Base-by-base conservation (phyloP, 495 filamentous ascomycete genomes). In the Penicillium verhagenii region DNA sequence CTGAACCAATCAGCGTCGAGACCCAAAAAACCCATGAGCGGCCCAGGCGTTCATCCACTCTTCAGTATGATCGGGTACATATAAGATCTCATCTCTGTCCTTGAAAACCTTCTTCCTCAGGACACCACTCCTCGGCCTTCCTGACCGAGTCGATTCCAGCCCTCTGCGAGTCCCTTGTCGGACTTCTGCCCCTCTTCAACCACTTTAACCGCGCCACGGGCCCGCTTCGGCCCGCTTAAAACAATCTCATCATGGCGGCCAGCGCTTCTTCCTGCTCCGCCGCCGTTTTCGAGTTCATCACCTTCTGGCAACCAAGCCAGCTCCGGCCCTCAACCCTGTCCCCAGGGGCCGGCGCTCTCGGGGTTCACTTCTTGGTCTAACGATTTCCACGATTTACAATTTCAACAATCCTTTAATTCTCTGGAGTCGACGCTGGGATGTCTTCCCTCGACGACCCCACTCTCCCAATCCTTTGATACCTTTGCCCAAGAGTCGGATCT, bases 21-120 rank as follows among this genome's bases (percentile, higher is more conserved):
- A 1, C 1, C 29, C 20, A 46, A 50, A 58, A 40, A 35, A 42
- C n/a, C 10, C 10, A 16, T 4, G 26, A 44, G 47, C 51, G 59
- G 53, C 47, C 50, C n/a, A 43, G 37, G 35, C 23, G 19, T 38
- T 7, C 39, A 28, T 3, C 47, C 24, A 25, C 47, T 20, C 37
- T 37, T 24, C 16, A 37, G 35, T 56, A 56, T n/a, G n/a, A n/a
- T n/a, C n/a, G n/a, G n/a, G n/a, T n/a, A n/a, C n/a, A n/a, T n/a
- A n/a, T n/a, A n/a, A n/a, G n/a, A 16, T 50, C 49, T 42, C 42
- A 33, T 23, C 26, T 33, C 21, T n/a, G 9, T 58, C n/a, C n/a
- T n/a, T n/a, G n/a, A n/a, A n/a, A n/a, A n/a, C n/a, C n/a, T 58
- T 51, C 43, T 65, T 65, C 61, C 59, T 65, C 61, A 65, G 64